Conservation (phyloP, 345 rosid species). For the Eucalyptus regnans region DNA sequence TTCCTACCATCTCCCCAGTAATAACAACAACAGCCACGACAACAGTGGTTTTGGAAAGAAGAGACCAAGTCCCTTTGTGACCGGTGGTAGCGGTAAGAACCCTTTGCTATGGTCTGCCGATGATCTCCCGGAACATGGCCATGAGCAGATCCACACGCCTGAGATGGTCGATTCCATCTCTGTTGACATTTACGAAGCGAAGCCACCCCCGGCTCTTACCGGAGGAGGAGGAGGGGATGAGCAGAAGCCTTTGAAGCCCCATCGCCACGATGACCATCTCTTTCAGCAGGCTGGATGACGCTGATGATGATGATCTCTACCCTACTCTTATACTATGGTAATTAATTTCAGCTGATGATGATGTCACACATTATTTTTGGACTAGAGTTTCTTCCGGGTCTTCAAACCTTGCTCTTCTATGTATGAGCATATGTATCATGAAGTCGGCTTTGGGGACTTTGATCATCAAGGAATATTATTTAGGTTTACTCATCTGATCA, state of each 20-base stretch:
- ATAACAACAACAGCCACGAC: constrained; percentile 7
- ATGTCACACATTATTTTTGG: not conserved
- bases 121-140: constrained; percentile 50
- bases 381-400: not conserved
- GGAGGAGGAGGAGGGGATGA: constrained; percentile 15
- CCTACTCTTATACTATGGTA: not conserved
- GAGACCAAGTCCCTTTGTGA: constrained; percentile 31
- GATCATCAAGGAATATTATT: not conserved
- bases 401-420: not conserved
- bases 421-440: not conserved
- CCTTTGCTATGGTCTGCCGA: constrained; percentile 81
- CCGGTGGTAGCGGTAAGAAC: constrained; percentile 49
- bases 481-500: not conserved
- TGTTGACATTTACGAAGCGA: constrained; percentile 52
- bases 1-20: not conserved
- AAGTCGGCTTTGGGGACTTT: constrained; percentile 1
- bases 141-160: constrained; percentile 25
- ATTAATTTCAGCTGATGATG: not conserved
- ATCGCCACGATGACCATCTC: constrained; percentile 53
- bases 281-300: constrained; percentile 33
- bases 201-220: constrained; percentile 30
- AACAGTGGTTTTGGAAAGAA: constrained; percentile 50
- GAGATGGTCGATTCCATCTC: constrained; percentile 64
- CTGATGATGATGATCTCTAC: constrained; percentile 27
- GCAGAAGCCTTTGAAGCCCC: constrained; percentile 34